These are phyloP conservation scores for Chlamydomonas incerta DNA, from an alignment of 139 green algal genomes.

Conservation along the genomic window DNA sequence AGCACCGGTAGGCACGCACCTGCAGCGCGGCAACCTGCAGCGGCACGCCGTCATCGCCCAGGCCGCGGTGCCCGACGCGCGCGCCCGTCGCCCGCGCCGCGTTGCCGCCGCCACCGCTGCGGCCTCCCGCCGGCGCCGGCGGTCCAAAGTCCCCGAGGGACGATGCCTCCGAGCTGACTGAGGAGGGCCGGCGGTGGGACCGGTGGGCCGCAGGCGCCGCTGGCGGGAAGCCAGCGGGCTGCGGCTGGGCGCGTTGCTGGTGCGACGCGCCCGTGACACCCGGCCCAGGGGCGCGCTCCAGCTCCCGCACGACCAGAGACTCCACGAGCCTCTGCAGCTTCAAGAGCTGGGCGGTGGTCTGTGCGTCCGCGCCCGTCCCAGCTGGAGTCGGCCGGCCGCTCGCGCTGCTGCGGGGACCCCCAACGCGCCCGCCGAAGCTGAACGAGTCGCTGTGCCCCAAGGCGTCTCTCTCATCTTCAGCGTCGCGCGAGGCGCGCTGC, in stretches of 20 bases:
- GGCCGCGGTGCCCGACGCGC: background rate
- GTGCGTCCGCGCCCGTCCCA: background rate
- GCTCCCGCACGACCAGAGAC: constrained; percentile 17
- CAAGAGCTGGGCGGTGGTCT: constrained; percentile 5
- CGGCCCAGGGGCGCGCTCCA: background rate
- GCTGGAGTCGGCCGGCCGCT: too few relatives aligned
- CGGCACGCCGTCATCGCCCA: background rate
- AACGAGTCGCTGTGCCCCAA: background rate
- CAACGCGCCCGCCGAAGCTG: constrained; percentile 5
- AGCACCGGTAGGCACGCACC: too few relatives aligned
- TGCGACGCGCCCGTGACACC: too few relatives aligned
- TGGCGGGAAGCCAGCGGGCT: too few relatives aligned
- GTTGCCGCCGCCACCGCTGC: too few relatives aligned
- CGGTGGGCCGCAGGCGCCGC: background rate
- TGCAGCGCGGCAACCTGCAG: constrained; percentile 6
- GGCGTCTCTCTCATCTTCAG: too few relatives aligned
- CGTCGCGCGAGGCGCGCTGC: too few relatives aligned
- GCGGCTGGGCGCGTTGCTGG: too few relatives aligned
- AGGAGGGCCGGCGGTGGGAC: background rate
- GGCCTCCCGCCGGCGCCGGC: too few relatives aligned
- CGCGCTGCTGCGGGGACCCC: too few relatives aligned
- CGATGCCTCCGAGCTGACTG: background rate
- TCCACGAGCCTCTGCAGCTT: constrained; percentile 31
- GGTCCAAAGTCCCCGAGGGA: background rate
- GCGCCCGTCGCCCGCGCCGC: background rate